Base-by-base conservation (phyloP, 495 filamentous ascomycete genomes). In the Podospora comata region DNA sequence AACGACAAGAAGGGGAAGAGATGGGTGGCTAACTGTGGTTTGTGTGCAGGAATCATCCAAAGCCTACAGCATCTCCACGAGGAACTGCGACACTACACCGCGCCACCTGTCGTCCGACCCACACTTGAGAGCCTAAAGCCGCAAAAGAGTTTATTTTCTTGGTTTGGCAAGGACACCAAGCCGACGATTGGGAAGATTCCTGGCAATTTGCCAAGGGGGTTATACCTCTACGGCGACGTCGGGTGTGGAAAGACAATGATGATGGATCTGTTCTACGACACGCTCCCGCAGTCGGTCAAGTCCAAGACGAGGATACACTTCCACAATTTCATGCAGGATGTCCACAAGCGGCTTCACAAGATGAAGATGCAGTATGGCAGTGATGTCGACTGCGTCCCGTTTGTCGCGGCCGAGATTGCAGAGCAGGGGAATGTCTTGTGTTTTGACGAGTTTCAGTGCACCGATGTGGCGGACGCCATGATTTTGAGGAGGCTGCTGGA, bases 181-280 rank as follows among this genome's bases (percentile, higher is more conserved):
- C 56, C 68, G 6, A 60, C 70, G 2, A 77, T 79, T 16, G 78
- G 81, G n/a, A 76, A 81, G 18, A 88, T 97, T 30, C 88, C 93
- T 23, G 75, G 84, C 64, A 85, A 90, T 71, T 83, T 97, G 7
- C 95, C 95, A 0, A 90, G 92, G 71, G 96, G 96, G 0, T 77
- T 98, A 53, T 98, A 98, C 74, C 90, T 99, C 81, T 98, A 91
- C 74, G 96, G 96, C 20, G 95, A 98, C 77, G 96, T 99, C 11
- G 96, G 96, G 26, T 94, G 92, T 74, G 96, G 96, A 58, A 99
- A 99, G 84, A 98, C 96, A 1, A 99, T 99, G 96, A 82, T 99
- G 70, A 98, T 99, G 95, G 96, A 99, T 75, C 83, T 99, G 73
- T 98, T 99, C 79, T 97, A 93, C 80, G 93, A 98, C 65, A 97